phyloP scores from a whole-genome alignment of 1,139 yeast species.

The Ogataea hybrid region DNA sequence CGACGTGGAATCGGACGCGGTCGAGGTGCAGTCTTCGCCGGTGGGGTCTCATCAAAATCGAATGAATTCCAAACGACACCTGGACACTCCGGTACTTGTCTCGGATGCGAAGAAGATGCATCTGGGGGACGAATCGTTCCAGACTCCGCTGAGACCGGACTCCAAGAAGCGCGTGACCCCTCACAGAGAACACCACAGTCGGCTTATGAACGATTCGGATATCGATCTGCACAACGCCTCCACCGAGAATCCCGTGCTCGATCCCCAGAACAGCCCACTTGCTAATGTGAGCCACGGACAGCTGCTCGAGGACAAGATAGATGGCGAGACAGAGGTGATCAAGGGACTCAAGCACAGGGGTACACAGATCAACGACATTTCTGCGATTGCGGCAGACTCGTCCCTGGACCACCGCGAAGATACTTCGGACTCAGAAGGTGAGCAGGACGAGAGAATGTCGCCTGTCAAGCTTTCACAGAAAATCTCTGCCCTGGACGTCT shows the following conservation, averaged over 20 bases:
- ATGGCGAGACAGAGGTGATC: conserved; percentile 27
- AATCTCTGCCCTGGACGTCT: conserved; percentile 22
- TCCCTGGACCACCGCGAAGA: conserved; percentile 15
- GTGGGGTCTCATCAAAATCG: conserved; percentile 21
- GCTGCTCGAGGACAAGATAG: conserved; percentile 21
- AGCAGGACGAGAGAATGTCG: conserved; percentile 22
- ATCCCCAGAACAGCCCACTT: conserved; percentile 24
- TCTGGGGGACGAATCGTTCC: conserved; percentile 14
- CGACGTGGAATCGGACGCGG: conserved; percentile 13
- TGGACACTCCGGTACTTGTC: conserved; percentile 6
- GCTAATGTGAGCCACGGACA: conserved; percentile 27
- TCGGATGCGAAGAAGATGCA: conserved; percentile 12
- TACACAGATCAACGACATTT: conserved; percentile 21
- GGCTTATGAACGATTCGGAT: conserved; percentile 23
- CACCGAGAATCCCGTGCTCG: conserved; percentile 16
- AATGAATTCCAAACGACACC: conserved; percentile 16
- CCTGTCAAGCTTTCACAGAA: conserved; percentile 22
- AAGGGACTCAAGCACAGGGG: conserved; percentile 15
- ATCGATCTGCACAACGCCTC: conserved; percentile 14
- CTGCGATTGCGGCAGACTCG: conserved; percentile 20
- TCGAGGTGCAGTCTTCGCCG: conserved; percentile 23
- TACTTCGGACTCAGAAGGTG: conserved; percentile 30
- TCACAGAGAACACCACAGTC: conserved; percentile 23
- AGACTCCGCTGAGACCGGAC: conserved; percentile 18
- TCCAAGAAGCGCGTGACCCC: conserved; percentile 18